Evolutionary conservation across 2,329 filamentous ascomycete genomes (phyloP).

Genomic region (Colletotrichum sp.): DNA sequence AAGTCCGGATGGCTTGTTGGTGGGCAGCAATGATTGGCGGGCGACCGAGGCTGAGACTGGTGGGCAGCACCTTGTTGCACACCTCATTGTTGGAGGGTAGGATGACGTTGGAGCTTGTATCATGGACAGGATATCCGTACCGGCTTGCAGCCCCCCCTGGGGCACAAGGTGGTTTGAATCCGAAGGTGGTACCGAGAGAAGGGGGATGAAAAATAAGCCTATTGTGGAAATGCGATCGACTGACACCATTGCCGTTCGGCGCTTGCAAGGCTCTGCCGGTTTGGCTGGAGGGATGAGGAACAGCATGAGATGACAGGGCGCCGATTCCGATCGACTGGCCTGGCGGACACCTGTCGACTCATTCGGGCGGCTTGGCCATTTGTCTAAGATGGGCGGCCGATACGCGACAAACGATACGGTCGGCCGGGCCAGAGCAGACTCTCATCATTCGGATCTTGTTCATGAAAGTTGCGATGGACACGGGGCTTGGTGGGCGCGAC

Average conservation of each 20-base stretch:
- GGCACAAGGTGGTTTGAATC: neutral
- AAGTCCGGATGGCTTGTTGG: neutral
- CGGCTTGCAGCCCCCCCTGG: neutral
- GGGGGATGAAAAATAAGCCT: neutral
- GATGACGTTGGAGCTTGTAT: constrained; percentile 6
- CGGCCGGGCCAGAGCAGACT: neutral
- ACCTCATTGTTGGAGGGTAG: neutral
- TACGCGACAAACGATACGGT: neutral
- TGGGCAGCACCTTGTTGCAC: constrained; percentile 1
- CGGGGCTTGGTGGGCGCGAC: neutral
- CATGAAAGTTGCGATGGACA: neutral
- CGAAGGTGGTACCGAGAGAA: neutral
- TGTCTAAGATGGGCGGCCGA: neutral
- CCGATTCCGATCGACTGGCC: neutral
- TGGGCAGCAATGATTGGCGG: neutral
- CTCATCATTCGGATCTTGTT: neutral
- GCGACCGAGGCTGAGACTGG: constrained; percentile 5
- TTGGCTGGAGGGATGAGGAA: neutral
- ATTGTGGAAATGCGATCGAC: constrained; percentile 10
- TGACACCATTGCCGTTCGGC: constrained; percentile 1
- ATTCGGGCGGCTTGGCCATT: neutral
- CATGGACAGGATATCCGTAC: neutral
- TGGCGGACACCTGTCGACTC: neutral
- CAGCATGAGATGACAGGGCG: constrained; percentile 3
- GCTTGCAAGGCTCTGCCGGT: neutral